phyloP scores from a whole-genome alignment of 1,284 basidiomycete species.

The Austroboletus novae-zelandiae region DNA sequence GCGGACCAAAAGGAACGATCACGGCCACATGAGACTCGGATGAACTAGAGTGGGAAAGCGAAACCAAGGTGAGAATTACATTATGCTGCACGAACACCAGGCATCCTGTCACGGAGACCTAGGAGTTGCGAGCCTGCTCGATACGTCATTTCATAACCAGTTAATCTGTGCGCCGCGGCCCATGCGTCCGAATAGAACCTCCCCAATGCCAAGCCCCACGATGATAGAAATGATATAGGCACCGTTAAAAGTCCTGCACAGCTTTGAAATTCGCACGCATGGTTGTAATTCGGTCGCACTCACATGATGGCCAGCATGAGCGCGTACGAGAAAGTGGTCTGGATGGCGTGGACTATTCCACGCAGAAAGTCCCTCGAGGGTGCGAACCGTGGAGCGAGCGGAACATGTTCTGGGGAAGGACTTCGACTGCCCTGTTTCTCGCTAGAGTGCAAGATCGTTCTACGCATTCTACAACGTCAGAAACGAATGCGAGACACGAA shows the following conservation, averaged over 20 bases:
- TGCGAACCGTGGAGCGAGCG: conserved; percentile 56
- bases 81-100: too few species aligned
- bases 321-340: conserved; percentile 54
- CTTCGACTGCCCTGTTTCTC: neutral
- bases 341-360: conserved; percentile 54
- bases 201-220: conserved; percentile 61
- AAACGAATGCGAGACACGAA: neutral
- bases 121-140: too few species aligned
- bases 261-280: conserved; percentile 3
- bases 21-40: too few species aligned
- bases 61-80: too few species aligned
- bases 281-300: conserved; percentile 23
- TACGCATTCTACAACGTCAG: conserved; percentile 6
- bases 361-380: conserved; percentile 58
- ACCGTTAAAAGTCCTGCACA: conserved; percentile 68
- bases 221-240: conserved; percentile 66
- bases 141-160: neutral
- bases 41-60: too few species aligned
- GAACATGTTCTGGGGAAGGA: conserved; percentile 2
- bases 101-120: too few species aligned
- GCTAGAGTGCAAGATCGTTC: conserved; percentile 4
- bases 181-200: conserved; percentile 61
- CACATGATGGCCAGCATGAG: conserved; percentile 77
- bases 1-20: too few species aligned
- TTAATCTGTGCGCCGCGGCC: conserved; percentile 24